Evolutionary conservation across 306 rosid species (phyloP).

Genomic region (Abrus precatorius): DNA sequence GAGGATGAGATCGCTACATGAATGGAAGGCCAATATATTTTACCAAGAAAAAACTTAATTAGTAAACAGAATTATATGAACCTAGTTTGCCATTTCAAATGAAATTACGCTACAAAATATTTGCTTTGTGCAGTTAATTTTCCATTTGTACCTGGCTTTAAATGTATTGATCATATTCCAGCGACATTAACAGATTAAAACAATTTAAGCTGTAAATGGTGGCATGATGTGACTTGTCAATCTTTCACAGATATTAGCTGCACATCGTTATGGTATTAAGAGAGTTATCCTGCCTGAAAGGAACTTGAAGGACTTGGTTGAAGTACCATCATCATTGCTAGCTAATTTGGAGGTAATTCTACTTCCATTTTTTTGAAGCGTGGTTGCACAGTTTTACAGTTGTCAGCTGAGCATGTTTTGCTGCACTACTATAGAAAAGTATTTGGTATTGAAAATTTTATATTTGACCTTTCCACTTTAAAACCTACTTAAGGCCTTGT

Average conservation of each 20-base stretch:
- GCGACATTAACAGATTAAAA: conserved; percentile 1
- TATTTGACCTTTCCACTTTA: conserved; percentile 1
- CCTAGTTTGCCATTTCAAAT: conserved; percentile 4
- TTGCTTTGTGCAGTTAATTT: not conserved
- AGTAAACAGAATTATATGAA: not conserved
- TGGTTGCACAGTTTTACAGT: conserved; percentile 1
- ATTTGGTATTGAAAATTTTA: not conserved
- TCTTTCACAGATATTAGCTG: conserved; percentile 83
- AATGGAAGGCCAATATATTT: conserved; percentile 15
- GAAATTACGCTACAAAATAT: conserved; percentile 4
- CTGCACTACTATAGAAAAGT: conserved; percentile 10
- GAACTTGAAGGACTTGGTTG: conserved; percentile 94
- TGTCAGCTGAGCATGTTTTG: conserved; percentile 8
- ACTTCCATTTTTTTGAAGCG: conserved; percentile 28
- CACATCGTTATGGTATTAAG: conserved; percentile 89
- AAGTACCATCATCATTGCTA: conserved; percentile 90
- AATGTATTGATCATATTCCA: conserved; percentile 10
- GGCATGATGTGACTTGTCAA: conserved; percentile 40
- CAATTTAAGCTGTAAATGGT: conserved; percentile 25
- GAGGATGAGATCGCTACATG: conserved; percentile 5
- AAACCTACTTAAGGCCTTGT: not conserved
- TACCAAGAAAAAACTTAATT: not conserved
- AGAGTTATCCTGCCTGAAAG: conserved; percentile 96
- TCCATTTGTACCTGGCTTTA: not conserved
- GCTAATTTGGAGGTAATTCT: conserved; percentile 83